A percentile compares a stretch with the other conserved stretches of the same genome.
Evolutionary conservation across 2,329 filamentous ascomycete species (phyloP).

Genomic region (Podosphaera aphanis): DNA sequence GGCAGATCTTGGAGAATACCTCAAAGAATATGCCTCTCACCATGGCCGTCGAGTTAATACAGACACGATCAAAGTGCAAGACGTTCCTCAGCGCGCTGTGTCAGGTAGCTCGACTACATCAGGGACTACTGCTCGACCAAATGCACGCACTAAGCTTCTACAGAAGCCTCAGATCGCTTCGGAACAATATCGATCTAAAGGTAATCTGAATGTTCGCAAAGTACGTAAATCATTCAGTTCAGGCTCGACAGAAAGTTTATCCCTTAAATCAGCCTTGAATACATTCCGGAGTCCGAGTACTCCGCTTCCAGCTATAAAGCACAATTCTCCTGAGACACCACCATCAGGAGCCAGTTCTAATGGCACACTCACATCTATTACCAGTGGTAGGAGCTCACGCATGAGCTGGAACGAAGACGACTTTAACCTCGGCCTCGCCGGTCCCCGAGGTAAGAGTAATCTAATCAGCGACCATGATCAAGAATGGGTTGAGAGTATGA

Average conservation of each 20-base stretch:
- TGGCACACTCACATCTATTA: conserved; percentile 1
- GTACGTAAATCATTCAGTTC: conserved; percentile 9
- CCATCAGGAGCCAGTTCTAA: conserved; percentile 3
- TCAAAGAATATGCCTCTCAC: conserved; percentile 80
- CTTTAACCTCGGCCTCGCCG: conserved; percentile 42
- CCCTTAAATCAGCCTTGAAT: neutral
- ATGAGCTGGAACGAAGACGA: conserved; percentile 34
- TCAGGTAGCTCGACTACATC: conserved; percentile 9
- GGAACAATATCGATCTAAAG: conserved; percentile 8
- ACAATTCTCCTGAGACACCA: conserved; percentile 4
- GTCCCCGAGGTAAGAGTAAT: conserved; percentile 39
- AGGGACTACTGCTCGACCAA: conserved; percentile 18
- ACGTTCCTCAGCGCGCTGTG: conserved; percentile 20
- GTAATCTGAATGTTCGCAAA: conserved; percentile 13
- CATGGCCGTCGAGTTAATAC: conserved; percentile 48
- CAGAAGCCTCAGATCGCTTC: conserved; percentile 7
- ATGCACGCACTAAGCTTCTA: conserved; percentile 2
- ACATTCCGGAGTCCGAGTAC: conserved; percentile 9
- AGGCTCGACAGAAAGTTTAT: neutral
- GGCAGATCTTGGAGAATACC: conserved; percentile 86
- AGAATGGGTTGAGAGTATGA: conserved; percentile 64
- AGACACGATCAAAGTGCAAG: conserved; percentile 34
- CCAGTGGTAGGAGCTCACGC: conserved; percentile 18
- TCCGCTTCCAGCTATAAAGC: conserved; percentile 5
- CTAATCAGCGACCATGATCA: conserved; percentile 49